These are phyloP conservation scores for Geranium rotundifolium DNA, from an alignment of 345 rosid genomes.

Conservation along the genomic window DNA sequence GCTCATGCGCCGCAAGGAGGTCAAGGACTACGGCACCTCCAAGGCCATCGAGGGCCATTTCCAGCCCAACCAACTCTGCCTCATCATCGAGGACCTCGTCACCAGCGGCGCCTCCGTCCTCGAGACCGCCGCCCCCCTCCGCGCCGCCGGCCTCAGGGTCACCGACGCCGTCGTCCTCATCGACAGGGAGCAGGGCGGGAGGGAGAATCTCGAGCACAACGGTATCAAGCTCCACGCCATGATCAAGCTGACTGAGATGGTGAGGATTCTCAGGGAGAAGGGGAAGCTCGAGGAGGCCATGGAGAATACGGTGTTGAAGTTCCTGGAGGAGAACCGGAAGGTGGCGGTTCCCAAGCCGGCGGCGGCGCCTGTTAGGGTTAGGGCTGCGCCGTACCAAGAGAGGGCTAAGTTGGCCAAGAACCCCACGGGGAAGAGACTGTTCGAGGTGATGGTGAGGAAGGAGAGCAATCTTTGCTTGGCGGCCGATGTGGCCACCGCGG, in stretches of 20 bases:
- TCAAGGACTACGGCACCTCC: constrained; percentile 79
- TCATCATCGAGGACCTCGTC: constrained; percentile 76
- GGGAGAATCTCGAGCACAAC: constrained; percentile 63
- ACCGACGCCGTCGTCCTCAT: constrained; percentile 83
- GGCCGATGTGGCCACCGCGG: constrained; percentile 88
- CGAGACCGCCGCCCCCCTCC: constrained; percentile 75
- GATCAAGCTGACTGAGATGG: constrained; percentile 69
- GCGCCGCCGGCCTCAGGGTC: constrained; percentile 64
- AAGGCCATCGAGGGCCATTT: constrained; percentile 67
- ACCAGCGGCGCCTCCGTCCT: constrained; percentile 92
- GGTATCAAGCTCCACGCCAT: constrained; percentile 74
- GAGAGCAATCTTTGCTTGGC: constrained; percentile 88
- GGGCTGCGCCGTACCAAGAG: constrained; percentile 46
- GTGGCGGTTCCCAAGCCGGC: constrained; percentile 53
- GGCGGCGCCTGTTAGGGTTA: constrained; percentile 31
- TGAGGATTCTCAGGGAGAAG: constrained; percentile 66
- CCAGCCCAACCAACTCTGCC: constrained; percentile 38
- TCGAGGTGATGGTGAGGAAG: constrained; percentile 75
- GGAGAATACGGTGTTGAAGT: constrained; percentile 48
- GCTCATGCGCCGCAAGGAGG: constrained; percentile 92
- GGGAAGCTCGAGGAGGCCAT: constrained; percentile 62
- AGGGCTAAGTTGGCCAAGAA: constrained; percentile 62
- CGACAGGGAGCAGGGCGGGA: constrained; percentile 88
- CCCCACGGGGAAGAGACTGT: constrained; percentile 62
- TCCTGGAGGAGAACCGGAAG: constrained; percentile 64